Percentiles rank a stretch among this genome's conserved stretches.
phyloP scores from a whole-genome alignment of 805 yeast genomes.

The Candida golubevii region DNA sequence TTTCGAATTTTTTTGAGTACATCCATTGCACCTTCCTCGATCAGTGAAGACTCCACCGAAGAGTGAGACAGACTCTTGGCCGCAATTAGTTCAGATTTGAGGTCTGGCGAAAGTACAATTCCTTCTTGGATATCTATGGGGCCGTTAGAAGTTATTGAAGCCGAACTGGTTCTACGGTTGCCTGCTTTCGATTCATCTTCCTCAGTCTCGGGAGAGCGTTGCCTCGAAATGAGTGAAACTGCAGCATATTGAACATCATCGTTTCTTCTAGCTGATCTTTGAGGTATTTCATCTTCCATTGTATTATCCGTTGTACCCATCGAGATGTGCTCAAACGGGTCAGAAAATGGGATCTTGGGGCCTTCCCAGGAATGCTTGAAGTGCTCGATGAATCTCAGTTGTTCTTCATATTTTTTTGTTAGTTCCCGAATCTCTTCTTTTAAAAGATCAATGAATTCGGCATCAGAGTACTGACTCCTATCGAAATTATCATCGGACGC shows the following conservation, averaged over 20 bases:
- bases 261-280: slow-evolving; percentile 24
- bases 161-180: slow-evolving; percentile 6
- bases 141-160: slow-evolving; percentile 12
- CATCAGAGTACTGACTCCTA: slow-evolving; percentile 24
- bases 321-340: no score
- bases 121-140: slow-evolving; percentile 11
- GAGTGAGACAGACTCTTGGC: no score
- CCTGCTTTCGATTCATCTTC: not conserved
- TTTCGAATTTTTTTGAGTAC: no score
- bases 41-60: no score
- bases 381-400: not conserved
- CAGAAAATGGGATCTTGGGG: no score
- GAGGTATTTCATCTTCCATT: slow-evolving; percentile 16
- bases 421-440: not conserved
- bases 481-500: slow-evolving; percentile 23
- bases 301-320: no score
- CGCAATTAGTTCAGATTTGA: slow-evolving; percentile 9
- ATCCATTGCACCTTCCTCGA: no score
- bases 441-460: slow-evolving; percentile 32
- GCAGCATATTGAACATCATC: not conserved
- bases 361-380: not conserved
- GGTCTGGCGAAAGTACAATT: slow-evolving; percentile 7
- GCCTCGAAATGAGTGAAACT: no score
- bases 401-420: not conserved
- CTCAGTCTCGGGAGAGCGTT: no score